Base-by-base conservation (phyloP, 1,139 yeast genomes). In the Suhomyces yuchorum region DNA sequence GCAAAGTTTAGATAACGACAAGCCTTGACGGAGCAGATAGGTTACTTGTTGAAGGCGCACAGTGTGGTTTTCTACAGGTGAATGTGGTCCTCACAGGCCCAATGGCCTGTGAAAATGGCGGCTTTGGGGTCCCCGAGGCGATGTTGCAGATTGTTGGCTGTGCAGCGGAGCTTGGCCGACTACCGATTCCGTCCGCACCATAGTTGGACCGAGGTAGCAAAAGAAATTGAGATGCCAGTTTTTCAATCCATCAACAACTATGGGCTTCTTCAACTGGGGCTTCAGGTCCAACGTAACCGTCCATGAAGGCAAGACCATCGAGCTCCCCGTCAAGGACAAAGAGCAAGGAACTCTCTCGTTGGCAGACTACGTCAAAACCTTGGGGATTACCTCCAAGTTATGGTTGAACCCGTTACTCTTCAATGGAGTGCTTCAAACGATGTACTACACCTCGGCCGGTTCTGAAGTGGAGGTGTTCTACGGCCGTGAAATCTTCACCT, bases 401-500 rank as follows among this genome's bases (percentile, higher is more conserved):
- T 75, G 78, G 69, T 71, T 87, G 58, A 77, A 81, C 51, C 93
- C 95, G 6, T 65, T 75, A 4, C 67, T 86, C 34, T 85, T 84
- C 63, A 85, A 82, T 55, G 97, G 97, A 37, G 73, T 83, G 23
- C 68, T 89, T 37, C 97, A 91, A 67, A 87, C 96, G 1, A 54
- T 87, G 55, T 83, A 85, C 57, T 76, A 87, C 44, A 70, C 76
- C 37, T 80, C 83, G 53, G 77, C 76, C 50, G 75, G 81, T 7
- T 70, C 76, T 40, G 63, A 63, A 54, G 83, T 82, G 59, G 73
- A 73, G 44, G 83, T 88, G 3, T 80, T 81, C 65, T 91, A 88
- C 57, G 97, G 96, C 2, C 79, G 97, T 59, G 85, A 91, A 53
- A 61, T 87, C 18, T 75, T 87, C 49, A 63, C 68, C 1, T 82